Conservation (phyloP, 768 basidiomycete species). For the Suillus weaverae region DNA sequence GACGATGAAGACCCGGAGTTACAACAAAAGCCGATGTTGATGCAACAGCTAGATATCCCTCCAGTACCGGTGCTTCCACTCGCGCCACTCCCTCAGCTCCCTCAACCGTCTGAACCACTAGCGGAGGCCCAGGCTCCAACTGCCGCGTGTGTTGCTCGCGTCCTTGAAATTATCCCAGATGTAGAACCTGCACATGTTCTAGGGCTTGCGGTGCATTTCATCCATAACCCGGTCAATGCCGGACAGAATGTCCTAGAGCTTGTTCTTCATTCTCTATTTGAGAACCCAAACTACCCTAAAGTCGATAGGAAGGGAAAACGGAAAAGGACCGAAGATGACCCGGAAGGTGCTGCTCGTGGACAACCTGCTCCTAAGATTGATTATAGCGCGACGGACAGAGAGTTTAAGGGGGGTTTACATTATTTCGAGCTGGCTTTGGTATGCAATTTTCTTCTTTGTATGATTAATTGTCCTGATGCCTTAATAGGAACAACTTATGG, state of each 20-base stretch:
- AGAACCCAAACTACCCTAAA: slow-evolving; percentile 60
- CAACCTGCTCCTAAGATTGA: slow-evolving; percentile 51
- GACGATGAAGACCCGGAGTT: slow-evolving; percentile 33
- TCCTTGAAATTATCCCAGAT: slow-evolving; percentile 72
- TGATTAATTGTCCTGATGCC: neutral
- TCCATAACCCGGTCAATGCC: slow-evolving; percentile 33
- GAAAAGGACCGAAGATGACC: slow-evolving; percentile 33
- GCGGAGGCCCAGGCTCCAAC: slow-evolving; percentile 17
- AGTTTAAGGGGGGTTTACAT: slow-evolving; percentile 38
- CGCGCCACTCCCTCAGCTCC: slow-evolving; percentile 8
- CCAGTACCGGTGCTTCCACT: slow-evolving; percentile 5
- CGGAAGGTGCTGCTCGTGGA: slow-evolving; percentile 30
- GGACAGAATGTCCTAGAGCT: slow-evolving; percentile 45
- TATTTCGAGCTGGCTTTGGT: slow-evolving; percentile 60
- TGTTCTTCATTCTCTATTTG: slow-evolving; percentile 62
- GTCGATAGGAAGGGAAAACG: slow-evolving; percentile 48
- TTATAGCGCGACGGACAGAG: slow-evolving; percentile 50
- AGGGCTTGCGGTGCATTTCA: slow-evolving; percentile 45
- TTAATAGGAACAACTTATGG: slow-evolving; percentile 50
- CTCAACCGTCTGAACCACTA: slow-evolving; percentile 21
- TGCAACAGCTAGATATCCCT: neutral
- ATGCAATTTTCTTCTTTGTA: slow-evolving; percentile 11
- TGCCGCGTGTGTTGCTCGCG: slow-evolving; percentile 42
- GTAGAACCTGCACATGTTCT: slow-evolving; percentile 58
- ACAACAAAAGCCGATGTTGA: neutral